Evolutionary conservation across 2,329 filamentous ascomycete species (phyloP), one percentile per base, ranked within the genome.

Genomic region (Colletotrichum plurivorum): DNA sequence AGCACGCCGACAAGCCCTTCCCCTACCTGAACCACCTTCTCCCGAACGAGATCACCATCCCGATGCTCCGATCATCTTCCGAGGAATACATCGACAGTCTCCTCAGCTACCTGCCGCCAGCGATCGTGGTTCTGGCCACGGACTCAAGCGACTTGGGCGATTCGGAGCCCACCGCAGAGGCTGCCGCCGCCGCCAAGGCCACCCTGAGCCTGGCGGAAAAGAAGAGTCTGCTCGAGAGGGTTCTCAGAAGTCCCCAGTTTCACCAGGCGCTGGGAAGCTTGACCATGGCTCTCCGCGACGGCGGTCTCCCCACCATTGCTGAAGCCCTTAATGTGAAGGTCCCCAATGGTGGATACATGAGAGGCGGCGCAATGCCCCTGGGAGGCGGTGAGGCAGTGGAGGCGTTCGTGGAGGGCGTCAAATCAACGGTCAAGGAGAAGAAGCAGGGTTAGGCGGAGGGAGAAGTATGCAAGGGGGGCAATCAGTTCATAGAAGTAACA

Each of bases 241-340:
- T 98, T 8, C 83, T 98, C 15, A 89, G 93, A 72, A 97, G 93
- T 73, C 95, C 96, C 18, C 96, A 99, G 77, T 94, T 99, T 76
- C 89, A 90, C 70, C 96, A 98, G 79, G 95, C 94, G 73, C 82
- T 98, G 46, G 89, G 90, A 0, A 96, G 93, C 77, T 83, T 99
- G 74, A 97, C 94, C 0, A 90, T 94, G 80, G 96, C 96, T 13
- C 84, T 99, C 63, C 87, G 94, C 66, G 95, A 98, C 74, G 96
- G 96, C 13, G 96, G 95, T 0, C 82, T 99, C 66, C 95, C 95
- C 5, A 97, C 91, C 74, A 92, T 99, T 72, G 92, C 94, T 7
- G 94, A 97, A 75, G 95, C 95, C 4, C 84, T 99, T 46, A 89
- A 90, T 7, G 88, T 98, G 67, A 89, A 90, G 73, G 89, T 99